These are phyloP conservation scores for Paramyrothecium sp. DNA, from an alignment of 2,329 filamentous ascomycete genomes.

Conservation along the genomic window DNA sequence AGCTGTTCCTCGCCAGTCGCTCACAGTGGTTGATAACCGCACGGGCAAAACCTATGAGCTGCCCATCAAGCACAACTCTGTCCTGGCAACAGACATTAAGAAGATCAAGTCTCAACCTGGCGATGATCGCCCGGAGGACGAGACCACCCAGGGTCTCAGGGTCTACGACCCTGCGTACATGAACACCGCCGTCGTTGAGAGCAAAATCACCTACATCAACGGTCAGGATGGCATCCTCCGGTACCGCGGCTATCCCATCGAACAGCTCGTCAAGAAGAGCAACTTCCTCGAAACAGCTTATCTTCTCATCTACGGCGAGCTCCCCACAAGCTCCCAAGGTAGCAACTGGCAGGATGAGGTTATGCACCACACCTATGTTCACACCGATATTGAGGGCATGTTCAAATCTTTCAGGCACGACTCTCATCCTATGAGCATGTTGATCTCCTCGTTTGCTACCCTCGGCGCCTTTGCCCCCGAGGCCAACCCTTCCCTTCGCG, in stretches of 20 bases:
- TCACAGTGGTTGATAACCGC: conserved; percentile 48
- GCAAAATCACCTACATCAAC: conserved; percentile 52
- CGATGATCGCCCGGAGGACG: conserved; percentile 39
- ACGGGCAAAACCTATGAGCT: conserved; percentile 47
- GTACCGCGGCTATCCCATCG: conserved; percentile 51
- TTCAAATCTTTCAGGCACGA: conserved; percentile 51
- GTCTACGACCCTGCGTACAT: conserved; percentile 52
- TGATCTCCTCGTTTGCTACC: conserved; percentile 48
- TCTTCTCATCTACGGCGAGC: conserved; percentile 50
- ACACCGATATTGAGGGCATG: conserved; percentile 48
- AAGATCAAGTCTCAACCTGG: conserved; percentile 39
- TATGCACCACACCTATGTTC: conserved; percentile 50
- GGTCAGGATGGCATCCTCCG: conserved; percentile 49
- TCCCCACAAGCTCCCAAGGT: conserved; percentile 41
- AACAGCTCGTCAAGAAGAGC: conserved; percentile 47
- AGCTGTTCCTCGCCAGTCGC: conserved; percentile 21
- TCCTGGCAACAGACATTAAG: conserved; percentile 51
- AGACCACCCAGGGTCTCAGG: conserved; percentile 46
- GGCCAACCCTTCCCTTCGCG: conserved; percentile 47
- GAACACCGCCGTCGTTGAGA: conserved; percentile 50
- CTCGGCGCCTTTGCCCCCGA: conserved; percentile 49
- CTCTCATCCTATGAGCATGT: conserved; percentile 51
- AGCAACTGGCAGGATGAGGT: conserved; percentile 43
- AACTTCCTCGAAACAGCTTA: conserved; percentile 49
- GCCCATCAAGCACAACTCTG: conserved; percentile 47